Evolutionary conservation across 495 filamentous ascomycete genomes (phyloP).

Genomic region (Aspergillus hancockii): DNA sequence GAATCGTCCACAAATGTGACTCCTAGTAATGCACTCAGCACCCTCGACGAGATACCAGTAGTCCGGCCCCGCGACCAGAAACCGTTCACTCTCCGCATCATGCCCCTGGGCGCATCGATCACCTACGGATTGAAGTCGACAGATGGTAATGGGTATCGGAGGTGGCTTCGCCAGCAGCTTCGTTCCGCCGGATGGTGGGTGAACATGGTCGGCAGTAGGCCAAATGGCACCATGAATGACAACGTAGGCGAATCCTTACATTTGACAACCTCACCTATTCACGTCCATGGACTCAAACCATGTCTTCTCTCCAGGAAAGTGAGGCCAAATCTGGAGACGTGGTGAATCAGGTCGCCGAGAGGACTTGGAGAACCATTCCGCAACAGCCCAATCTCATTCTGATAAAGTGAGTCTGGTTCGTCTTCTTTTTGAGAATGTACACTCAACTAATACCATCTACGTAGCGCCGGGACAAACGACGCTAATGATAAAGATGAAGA

Average conservation of each 20-base stretch:
- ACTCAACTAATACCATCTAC: neutral
- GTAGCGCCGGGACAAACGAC: conserved; percentile 51
- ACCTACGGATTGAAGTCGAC: conserved; percentile 52
- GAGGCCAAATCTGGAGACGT: conserved; percentile 52
- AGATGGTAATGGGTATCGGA: conserved; percentile 57
- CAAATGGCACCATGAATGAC: conserved; percentile 50
- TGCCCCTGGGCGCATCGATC: conserved; percentile 61
- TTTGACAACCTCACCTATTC: too few species aligned
- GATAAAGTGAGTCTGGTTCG: conserved; percentile 31
- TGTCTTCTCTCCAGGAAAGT: conserved; percentile 26
- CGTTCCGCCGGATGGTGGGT: conserved; percentile 41
- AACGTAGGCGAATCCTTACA: conserved; percentile 41
- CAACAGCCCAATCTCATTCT: conserved; percentile 52
- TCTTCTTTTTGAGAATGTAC: neutral
- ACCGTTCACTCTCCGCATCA: conserved; percentile 41
- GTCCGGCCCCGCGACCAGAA: conserved; percentile 4
- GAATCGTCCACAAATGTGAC: neutral
- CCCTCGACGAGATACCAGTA: neutral
- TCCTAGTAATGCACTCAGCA: neutral
- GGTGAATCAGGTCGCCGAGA: conserved; percentile 44
- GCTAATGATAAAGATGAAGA: conserved; percentile 36
- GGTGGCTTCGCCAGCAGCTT: conserved; percentile 39
- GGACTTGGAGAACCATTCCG: conserved; percentile 30
- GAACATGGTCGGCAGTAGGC: conserved; percentile 52
- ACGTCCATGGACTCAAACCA: neutral